Conservation (phyloP, 768 basidiomycete genomes). For the Strobilomyces echinocephalus region DNA sequence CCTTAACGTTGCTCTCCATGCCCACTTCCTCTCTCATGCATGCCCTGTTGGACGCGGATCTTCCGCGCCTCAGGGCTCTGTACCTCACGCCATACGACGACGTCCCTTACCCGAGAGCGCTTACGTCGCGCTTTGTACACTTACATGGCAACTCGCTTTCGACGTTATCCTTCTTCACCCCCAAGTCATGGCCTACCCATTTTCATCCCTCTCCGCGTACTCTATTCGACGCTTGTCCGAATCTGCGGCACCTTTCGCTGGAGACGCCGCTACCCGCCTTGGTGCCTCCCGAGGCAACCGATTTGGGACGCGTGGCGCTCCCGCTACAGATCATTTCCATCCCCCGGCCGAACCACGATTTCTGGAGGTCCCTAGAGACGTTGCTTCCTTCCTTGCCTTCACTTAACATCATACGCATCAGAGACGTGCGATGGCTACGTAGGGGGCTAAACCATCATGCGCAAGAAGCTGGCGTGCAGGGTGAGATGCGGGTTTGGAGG, state of each 20-base stretch:
- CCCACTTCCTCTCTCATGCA: constrained; percentile 61
- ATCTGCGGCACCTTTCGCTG: constrained; percentile 65
- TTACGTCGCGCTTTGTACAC: constrained; percentile 54
- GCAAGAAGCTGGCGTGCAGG: constrained; percentile 72
- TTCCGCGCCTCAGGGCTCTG: constrained; percentile 61
- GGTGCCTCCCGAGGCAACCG: constrained; percentile 22
- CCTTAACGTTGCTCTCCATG: constrained; percentile 60
- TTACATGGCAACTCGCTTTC: constrained; percentile 54
- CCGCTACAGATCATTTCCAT: constrained; percentile 65
- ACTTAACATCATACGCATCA: constrained; percentile 51
- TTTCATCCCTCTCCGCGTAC: constrained; percentile 50
- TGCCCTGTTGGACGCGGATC: constrained; percentile 51
- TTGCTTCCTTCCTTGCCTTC: constrained; percentile 53
- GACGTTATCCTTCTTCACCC: constrained; percentile 63
- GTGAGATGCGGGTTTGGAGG: constrained; percentile 74
- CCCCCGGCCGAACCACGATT: constrained; percentile 63
- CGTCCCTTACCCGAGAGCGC: constrained; percentile 52
- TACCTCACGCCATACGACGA: constrained; percentile 74
- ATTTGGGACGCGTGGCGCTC: constrained; percentile 27
- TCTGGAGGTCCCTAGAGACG: constrained; percentile 51
- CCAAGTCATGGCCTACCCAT: constrained; percentile 62
- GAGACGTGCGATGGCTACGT: constrained; percentile 71
- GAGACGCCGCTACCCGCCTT: constrained; percentile 63
- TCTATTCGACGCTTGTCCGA: constrained; percentile 47
- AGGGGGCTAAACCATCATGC: constrained; percentile 62